Conservation (phyloP, 306 rosid genomes). For the Prunus kanzakura region DNA sequence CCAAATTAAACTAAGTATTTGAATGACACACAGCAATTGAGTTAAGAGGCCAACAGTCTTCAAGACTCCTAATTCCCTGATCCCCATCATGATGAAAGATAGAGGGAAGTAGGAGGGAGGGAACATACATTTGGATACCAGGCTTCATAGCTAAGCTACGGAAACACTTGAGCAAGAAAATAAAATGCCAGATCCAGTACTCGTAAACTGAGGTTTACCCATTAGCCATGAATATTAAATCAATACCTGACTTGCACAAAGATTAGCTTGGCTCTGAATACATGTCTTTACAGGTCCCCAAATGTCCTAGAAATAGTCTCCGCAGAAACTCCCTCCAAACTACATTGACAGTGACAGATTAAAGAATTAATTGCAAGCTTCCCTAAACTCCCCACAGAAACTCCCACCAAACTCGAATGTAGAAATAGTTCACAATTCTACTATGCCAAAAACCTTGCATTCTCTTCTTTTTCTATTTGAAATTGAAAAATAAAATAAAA, state of each 20-base stretch:
- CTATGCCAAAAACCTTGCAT: background rate
- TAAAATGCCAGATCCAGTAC: background rate
- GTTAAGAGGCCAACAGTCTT: background rate
- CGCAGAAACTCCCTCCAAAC: constrained; percentile 88
- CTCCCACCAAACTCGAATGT: too few species aligned
- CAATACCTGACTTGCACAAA: constrained; percentile 52
- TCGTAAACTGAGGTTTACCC: background rate
- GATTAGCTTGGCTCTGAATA: constrained; percentile 78
- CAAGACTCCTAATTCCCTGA: background rate
- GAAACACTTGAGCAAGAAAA: background rate
- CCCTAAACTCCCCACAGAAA: background rate
- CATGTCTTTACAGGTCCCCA: constrained; percentile 88
- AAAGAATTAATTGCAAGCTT: background rate
- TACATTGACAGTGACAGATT: constrained; percentile 21
- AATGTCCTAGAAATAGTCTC: constrained; percentile 91
- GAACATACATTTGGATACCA: constrained; percentile 30
- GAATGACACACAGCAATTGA: background rate
- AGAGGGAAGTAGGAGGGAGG: background rate
- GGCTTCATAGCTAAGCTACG: constrained; percentile 27
- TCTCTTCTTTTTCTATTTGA: background rate
- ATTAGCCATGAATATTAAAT: background rate
- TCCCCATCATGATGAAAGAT: background rate
- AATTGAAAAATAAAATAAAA: too few species aligned
- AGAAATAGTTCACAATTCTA: background rate
- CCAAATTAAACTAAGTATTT: background rate